These are phyloP conservation scores for Typha latifolia DNA, from an alignment of 176 grass and related monocot genomes.

Conservation along the genomic window DNA sequence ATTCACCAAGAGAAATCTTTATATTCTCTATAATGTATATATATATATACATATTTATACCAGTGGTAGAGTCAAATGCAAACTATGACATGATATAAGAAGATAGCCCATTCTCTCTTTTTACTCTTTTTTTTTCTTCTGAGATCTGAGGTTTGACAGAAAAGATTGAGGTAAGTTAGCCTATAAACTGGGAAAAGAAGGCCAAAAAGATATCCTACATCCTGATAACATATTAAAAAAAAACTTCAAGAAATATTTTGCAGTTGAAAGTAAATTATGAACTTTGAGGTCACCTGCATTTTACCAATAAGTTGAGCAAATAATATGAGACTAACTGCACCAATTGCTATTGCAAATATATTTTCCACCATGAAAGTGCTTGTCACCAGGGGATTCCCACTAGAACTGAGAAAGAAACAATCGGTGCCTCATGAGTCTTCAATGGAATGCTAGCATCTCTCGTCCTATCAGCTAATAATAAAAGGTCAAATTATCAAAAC, in stretches of 20 bases:
- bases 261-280: neutral
- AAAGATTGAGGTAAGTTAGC: no score
- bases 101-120: no score
- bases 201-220: neutral
- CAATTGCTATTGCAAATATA: conserved; percentile 64
- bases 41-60: no score
- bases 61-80: no score
- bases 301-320: conserved; percentile 87
- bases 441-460: neutral
- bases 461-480: neutral
- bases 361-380: conserved; percentile 68
- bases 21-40: no score
- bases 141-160: no score
- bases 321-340: conserved; percentile 63
- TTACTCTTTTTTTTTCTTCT: no score
- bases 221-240: neutral
- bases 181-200: neutral
- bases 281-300: conserved; percentile 55
- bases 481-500: neutral
- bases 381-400: conserved; percentile 43
- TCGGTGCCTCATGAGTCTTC: neutral
- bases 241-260: neutral
- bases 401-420: conserved; percentile 42
- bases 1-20: no score
- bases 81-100: no score